A percentile compares a stretch with the other conserved stretches of the same genome.
Conservation (phyloP, 257 asterid genomes). For the Asclepias syriaca region DNA sequence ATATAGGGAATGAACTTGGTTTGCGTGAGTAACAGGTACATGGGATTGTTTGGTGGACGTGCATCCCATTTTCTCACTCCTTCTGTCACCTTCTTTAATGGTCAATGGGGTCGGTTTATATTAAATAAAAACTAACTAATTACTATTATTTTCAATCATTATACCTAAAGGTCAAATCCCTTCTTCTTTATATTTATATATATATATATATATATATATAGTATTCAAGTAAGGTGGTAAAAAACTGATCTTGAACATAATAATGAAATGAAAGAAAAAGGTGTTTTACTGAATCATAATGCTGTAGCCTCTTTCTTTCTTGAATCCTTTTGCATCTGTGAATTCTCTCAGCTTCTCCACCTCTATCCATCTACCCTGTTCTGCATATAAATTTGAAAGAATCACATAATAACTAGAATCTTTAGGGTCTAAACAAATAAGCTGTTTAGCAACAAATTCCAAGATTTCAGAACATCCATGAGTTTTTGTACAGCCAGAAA, state of each 20-base stretch:
- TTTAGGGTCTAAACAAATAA: slow-evolving; percentile 45
- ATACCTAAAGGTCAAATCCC: not conserved
- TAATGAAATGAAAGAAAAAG: no score
- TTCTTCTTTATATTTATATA: no score
- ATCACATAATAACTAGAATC: slow-evolving; percentile 49
- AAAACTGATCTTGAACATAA: no score
- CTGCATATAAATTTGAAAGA: slow-evolving; percentile 60
- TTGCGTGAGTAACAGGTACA: no score
- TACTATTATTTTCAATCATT: no score
- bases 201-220: no score
- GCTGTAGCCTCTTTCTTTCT: slow-evolving; percentile 60
- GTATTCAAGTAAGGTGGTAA: no score
- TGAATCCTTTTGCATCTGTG: slow-evolving; percentile 37
- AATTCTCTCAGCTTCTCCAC: slow-evolving; percentile 55
- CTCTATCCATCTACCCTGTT: slow-evolving; percentile 72
- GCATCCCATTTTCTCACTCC: not conserved
- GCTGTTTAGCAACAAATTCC: slow-evolving; percentile 46
- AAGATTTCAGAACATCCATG: slow-evolving; percentile 35
- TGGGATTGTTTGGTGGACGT: not conserved
- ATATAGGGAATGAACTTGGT: not conserved
- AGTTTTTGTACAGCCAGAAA: slow-evolving; percentile 63
- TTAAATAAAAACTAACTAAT: no score
- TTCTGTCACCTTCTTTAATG: not conserved
- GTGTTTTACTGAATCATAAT: not conserved
- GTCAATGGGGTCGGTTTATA: not conserved